Conservation (phyloP, 768 basidiomycete species). For the Rhodotorula graminis region DNA sequence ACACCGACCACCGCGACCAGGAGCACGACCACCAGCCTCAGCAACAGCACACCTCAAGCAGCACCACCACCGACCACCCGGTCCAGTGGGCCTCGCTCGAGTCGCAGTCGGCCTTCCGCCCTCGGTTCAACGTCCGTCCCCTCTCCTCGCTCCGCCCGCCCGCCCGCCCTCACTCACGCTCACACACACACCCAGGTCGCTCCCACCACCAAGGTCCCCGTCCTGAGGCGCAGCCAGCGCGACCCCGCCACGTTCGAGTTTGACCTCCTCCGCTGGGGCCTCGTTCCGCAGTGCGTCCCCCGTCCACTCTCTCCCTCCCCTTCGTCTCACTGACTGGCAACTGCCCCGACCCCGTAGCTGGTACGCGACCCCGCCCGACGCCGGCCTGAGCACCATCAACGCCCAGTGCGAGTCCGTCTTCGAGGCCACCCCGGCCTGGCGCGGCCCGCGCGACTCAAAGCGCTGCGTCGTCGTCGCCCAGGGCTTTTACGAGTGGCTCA, state of each 20-base stretch:
- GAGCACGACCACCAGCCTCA: not conserved
- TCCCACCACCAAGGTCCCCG: constrained; percentile 1
- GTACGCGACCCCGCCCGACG: constrained; percentile 66
- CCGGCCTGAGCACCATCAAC: constrained; percentile 74
- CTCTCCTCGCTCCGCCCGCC: not conserved
- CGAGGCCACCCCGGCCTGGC: constrained; percentile 74
- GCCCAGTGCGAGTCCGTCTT: constrained; percentile 77
- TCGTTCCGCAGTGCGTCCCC: constrained; percentile 6
- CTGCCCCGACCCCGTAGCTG: constrained; percentile 65
- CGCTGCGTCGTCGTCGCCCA: constrained; percentile 79
- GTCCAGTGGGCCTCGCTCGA: constrained; percentile 2
- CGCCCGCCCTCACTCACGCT: not conserved
- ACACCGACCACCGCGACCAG: not conserved
- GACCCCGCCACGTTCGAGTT: not conserved
- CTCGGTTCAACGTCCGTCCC: constrained; percentile 12
- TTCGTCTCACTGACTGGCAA: not conserved
- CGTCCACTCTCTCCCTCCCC: not conserved
- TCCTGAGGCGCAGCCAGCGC: not conserved
- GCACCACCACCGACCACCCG: too few species aligned
- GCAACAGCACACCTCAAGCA: not conserved
- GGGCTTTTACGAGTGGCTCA: constrained; percentile 95
- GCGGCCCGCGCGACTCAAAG: constrained; percentile 68
- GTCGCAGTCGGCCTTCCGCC: not conserved
- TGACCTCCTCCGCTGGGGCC: constrained; percentile 10
- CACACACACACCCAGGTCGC: not conserved